Base-by-base conservation (phyloP, 2,329 filamentous ascomycete species). In the Pleurostoma richardsiae region DNA sequence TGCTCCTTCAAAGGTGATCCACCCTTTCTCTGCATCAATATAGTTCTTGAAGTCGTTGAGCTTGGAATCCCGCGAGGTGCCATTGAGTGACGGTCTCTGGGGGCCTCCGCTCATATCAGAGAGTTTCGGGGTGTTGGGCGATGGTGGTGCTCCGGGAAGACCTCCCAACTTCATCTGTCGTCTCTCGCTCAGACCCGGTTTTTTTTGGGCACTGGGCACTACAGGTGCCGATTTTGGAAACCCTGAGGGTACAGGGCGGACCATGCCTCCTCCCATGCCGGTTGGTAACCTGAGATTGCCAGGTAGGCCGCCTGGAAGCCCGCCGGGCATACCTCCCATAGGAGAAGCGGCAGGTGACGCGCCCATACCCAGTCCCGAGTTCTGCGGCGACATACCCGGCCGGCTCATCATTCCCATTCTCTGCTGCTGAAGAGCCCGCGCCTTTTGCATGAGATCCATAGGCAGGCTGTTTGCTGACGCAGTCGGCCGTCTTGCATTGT, bases 1-100 rank as follows among this genome's bases (percentile, higher is more conserved):
- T 55, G 95, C 95, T 55, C 90, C 91, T 57, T 90, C 88, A 68
- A 99, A 99, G 6, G 85, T 95, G 52, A 99, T 75, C 56, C 87
- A 95, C 8, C 94, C 94, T 43, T 89, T 89, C 59, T 96, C 88
- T 1, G 90, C 86, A 61, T 99, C 91, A 50, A 99, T 88, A 59
- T 88, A 94, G 53, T 96, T 85, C 30, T 79, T 79, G 58, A 82
- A 83, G 46, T 82, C 78, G 54, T 77, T 76, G 61, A 82, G 63
- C 56, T 77, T 74, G 3, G 77, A 77, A 19, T 71, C 65, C 36
- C 67, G 67, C 4, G 60, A 58, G 31, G 64, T 54, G 11, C 64
- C 65, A 42, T 71, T 70, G 19, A 60, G 54, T 3, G 51, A 42
- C 6, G 55, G 65, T n/a, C 51, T 54, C 30, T 55, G 53, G 29